These are phyloP conservation scores for Poteriospumella lacustris DNA, from an alignment of 108 stramenopile species.

Conservation along the genomic window DNA sequence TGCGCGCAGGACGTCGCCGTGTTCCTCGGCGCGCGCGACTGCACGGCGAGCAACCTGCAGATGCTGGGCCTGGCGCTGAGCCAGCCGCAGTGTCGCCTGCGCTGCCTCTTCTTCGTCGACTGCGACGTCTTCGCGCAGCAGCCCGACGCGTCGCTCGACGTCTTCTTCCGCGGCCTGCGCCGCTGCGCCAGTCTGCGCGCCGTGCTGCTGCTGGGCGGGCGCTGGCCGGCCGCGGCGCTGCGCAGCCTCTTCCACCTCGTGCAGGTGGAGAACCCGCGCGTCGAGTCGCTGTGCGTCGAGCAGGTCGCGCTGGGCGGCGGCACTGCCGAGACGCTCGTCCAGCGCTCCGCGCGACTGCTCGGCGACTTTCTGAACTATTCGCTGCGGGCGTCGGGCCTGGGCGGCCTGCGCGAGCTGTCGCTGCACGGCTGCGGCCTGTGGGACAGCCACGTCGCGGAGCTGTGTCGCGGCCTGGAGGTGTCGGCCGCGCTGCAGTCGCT, in stretches of 20 bases:
- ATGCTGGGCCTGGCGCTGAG: not conserved
- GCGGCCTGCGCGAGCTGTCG: not conserved
- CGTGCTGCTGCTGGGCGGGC: not conserved
- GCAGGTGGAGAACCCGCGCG: not conserved
- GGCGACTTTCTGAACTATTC: constrained; percentile 8
- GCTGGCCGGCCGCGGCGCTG: not conserved
- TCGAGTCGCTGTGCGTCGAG: not conserved
- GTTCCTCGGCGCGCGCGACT: not conserved
- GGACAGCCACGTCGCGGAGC: not conserved
- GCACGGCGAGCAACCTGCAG: not conserved
- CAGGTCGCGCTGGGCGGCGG: not conserved
- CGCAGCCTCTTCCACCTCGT: not conserved
- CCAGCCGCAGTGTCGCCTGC: not conserved
- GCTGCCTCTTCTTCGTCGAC: not conserved
- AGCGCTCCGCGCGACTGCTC: not conserved
- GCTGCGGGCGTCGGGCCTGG: no score
- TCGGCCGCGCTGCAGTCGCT: not conserved
- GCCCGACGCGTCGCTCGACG: not conserved
- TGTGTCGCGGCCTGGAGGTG: not conserved
- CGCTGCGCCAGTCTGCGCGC: not conserved
- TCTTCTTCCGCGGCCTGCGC: not conserved
- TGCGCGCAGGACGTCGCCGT: not conserved
- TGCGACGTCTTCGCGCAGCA: not conserved
- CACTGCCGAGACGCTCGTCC: not conserved
- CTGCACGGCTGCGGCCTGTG: not conserved